These are phyloP conservation scores for Yarrowia osloensis DNA, from an alignment of 805 yeast species.

Conservation along the genomic window DNA sequence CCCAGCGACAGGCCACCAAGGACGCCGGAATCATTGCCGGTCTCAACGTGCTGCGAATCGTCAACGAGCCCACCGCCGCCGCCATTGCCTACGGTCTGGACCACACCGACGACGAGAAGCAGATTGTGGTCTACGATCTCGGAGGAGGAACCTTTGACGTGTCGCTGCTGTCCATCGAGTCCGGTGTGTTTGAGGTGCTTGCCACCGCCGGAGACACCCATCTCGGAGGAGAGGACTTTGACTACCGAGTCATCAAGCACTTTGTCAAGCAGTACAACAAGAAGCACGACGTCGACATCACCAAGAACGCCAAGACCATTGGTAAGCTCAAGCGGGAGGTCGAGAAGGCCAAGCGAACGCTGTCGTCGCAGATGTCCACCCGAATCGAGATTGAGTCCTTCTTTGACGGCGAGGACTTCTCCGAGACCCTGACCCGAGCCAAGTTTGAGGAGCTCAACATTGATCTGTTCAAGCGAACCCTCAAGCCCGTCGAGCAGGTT, in stretches of 20 bases:
- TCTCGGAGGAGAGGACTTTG: slow-evolving; percentile 97
- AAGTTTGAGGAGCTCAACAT: slow-evolving; percentile 95
- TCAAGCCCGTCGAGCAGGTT: slow-evolving; percentile 95
- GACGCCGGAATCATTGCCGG: slow-evolving; percentile 94
- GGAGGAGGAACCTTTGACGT: slow-evolving; percentile 99
- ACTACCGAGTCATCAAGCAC: slow-evolving; percentile 83
- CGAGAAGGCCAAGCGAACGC: slow-evolving; percentile 96
- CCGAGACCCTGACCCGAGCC: slow-evolving; percentile 94
- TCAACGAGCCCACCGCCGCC: slow-evolving; percentile 95
- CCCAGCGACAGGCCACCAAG: slow-evolving; percentile 92
- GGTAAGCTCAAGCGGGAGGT: slow-evolving; percentile 96
- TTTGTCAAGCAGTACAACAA: slow-evolving; percentile 83
- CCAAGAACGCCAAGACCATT: slow-evolving; percentile 79
- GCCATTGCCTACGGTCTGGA: slow-evolving; percentile 96
- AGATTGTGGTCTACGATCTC: slow-evolving; percentile 87
- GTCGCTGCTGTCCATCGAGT: slow-evolving; percentile 80
- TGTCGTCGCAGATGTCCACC: slow-evolving; percentile 93
- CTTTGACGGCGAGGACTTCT: slow-evolving; percentile 91
- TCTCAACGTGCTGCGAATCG: slow-evolving; percentile 81
- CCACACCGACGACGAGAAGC: slow-evolving; percentile 74
- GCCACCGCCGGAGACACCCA: slow-evolving; percentile 97
- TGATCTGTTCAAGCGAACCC: slow-evolving; percentile 88
- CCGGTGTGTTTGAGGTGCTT: slow-evolving; percentile 89
- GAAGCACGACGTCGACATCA: slow-evolving; percentile 83
- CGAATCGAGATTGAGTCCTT: slow-evolving; percentile 96